These are phyloP conservation scores for Abrus pulchellus DNA, from an alignment of 306 rosid species.

Conservation along the genomic window DNA sequence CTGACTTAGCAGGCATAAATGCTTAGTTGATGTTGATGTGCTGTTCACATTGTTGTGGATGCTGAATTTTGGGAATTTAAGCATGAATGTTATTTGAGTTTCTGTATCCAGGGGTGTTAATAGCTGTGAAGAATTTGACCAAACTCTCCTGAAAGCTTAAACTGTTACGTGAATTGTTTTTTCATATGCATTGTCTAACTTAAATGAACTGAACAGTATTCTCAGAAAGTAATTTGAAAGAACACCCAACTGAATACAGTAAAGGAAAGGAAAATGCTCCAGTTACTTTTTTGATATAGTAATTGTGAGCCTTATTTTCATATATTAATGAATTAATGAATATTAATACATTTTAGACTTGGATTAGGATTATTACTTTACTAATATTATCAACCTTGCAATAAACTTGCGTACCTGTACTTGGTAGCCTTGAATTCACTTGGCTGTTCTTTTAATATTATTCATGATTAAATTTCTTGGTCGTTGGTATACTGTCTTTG, in stretches of 20 bases:
- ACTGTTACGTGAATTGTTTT: not conserved
- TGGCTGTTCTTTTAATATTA: not conserved
- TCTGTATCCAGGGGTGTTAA: constrained; percentile 4
- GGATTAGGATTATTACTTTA: not conserved
- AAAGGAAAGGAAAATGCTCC: constrained; percentile 1
- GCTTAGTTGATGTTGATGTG: constrained; percentile 22
- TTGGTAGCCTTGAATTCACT: constrained; percentile 9
- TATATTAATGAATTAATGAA: not conserved
- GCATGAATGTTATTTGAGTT: not conserved
- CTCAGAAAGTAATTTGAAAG: constrained; percentile 24
- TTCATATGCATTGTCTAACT: not conserved
- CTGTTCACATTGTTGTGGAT: not conserved
- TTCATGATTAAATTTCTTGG: constrained; percentile 19
- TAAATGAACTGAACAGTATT: constrained; percentile 9
- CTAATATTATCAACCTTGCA: constrained; percentile 22
- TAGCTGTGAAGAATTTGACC: constrained; percentile 9
- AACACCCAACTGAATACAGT: not conserved
- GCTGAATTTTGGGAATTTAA: constrained; percentile 5
- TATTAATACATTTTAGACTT: constrained; percentile 32
- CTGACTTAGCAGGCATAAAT: constrained; percentile 26
- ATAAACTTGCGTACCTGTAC: constrained; percentile 11
- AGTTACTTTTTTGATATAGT: not conserved
- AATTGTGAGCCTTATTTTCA: constrained; percentile 26
- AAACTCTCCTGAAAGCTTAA: constrained; percentile 24
- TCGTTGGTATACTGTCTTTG: constrained; percentile 20